Percentiles rank a stretch among this genome's conserved stretches.
phyloP scores from a whole-genome alignment of 202 grass and related monocot genomes.

The Musa balbisiana region DNA sequence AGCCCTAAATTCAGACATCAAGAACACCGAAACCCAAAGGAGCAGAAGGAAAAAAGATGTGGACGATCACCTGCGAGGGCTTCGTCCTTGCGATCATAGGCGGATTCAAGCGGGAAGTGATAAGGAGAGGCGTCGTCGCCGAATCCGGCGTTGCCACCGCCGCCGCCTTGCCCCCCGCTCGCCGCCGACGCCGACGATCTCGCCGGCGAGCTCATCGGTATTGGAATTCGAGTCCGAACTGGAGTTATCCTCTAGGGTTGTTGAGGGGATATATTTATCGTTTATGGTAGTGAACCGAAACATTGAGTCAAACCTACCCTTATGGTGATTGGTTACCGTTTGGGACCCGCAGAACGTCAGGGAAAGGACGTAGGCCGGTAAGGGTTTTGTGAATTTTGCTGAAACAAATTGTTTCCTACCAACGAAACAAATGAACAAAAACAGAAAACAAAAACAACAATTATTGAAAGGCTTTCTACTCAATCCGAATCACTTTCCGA shows the following conservation, averaged over 20 bases:
- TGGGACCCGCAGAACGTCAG: too few relatives aligned
- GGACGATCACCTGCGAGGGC: slow-evolving; percentile 45
- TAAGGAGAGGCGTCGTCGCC: slow-evolving; percentile 46
- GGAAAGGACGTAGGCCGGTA: too few relatives aligned
- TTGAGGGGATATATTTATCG: too few relatives aligned
- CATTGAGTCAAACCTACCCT: too few relatives aligned
- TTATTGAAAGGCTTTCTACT: too few relatives aligned
- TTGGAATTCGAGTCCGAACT: background rate
- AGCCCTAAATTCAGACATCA: background rate
- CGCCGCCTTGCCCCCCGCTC: slow-evolving; percentile 40
- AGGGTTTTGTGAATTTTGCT: too few relatives aligned
- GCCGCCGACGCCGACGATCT: slow-evolving; percentile 79
- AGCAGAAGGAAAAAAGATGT: background rate
- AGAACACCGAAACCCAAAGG: background rate
- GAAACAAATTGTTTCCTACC: too few relatives aligned
- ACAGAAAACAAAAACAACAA: too few relatives aligned
- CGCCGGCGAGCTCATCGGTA: slow-evolving; percentile 72
- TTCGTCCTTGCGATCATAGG: slow-evolving; percentile 62
- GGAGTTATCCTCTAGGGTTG: too few relatives aligned
- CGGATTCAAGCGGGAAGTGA: slow-evolving; percentile 30
- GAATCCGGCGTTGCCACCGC: slow-evolving; percentile 23
- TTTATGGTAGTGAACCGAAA: too few relatives aligned
- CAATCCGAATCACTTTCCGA: too few relatives aligned
- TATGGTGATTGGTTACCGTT: fast-evolving
- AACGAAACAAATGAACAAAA: too few relatives aligned